Percentiles rank a stretch among this genome's conserved stretches.
Evolutionary conservation across 2,329 filamentous ascomycete genomes (phyloP).

Genomic region (Colletotrichum phormii): DNA sequence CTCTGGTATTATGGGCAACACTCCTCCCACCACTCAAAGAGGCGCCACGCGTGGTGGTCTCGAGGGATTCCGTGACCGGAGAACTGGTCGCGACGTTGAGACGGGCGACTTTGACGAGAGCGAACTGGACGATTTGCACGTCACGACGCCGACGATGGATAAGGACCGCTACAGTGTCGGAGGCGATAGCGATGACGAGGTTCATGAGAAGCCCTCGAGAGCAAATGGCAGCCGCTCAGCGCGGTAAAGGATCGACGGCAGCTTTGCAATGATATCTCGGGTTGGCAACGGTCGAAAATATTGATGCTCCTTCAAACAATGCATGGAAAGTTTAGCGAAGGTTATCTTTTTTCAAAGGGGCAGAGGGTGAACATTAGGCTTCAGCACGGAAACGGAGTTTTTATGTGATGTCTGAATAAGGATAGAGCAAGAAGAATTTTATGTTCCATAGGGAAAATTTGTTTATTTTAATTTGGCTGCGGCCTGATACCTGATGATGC

Average conservation of each 20-base stretch:
- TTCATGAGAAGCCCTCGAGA: constrained; percentile 41
- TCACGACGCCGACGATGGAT: constrained; percentile 57
- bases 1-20: constrained; percentile 57
- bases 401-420: constrained; percentile 13
- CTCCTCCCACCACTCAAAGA: constrained; percentile 46
- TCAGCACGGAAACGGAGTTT: constrained; percentile 29
- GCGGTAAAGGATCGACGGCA: constrained; percentile 7
- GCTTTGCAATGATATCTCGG: not conserved
- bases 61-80: constrained; percentile 60
- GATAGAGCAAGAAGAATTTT: constrained; percentile 17
- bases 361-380: not conserved
- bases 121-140: constrained; percentile 71
- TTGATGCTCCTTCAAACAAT: constrained; percentile 17
- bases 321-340: constrained; percentile 27
- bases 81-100: constrained; percentile 65
- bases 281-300: constrained; percentile 8
- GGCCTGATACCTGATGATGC: constrained; percentile 6
- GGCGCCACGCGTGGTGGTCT: constrained; percentile 46
- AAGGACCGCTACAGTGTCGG: constrained; percentile 68
- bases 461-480: not conserved
- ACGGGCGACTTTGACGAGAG: constrained; percentile 75
- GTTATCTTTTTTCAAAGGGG: not conserved
- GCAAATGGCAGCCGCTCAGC: constrained; percentile 33
- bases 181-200: constrained; percentile 66
- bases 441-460: not conserved